Percentiles rank a stretch among this genome's conserved stretches.
These are phyloP conservation scores for Penicillium expansum DNA, from an alignment of 2,329 filamentous ascomycete genomes.

Conservation along the genomic window DNA sequence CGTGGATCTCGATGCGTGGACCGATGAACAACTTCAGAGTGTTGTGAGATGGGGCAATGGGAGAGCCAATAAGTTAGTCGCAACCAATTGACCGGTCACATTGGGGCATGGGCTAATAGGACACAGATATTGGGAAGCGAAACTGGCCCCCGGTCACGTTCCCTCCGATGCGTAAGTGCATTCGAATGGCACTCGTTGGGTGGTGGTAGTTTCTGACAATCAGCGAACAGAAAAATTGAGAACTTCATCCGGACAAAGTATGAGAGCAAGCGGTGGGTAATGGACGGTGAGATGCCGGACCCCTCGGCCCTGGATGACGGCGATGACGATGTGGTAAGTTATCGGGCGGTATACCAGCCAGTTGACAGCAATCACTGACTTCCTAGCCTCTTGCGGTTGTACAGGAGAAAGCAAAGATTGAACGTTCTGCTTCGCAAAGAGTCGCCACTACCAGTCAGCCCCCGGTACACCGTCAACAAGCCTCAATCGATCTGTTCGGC, in stretches of 20 bases:
- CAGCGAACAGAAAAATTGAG: conserved; percentile 73
- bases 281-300: conserved; percentile 93
- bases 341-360: conserved; percentile 3
- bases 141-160: conserved; percentile 83
- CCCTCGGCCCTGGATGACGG: conserved; percentile 84
- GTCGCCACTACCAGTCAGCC: conserved; percentile 46
- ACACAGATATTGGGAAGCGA: conserved; percentile 81
- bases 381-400: conserved; percentile 62
- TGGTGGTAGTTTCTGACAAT: conserved; percentile 11
- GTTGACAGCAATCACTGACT: conserved; percentile 19
- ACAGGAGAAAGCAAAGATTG: conserved; percentile 68
- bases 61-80: conserved; percentile 80
- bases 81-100: conserved; percentile 6
- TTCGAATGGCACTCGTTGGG: not conserved
- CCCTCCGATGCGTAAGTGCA: conserved; percentile 73
- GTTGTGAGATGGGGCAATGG: conserved; percentile 94
- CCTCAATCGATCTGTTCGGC: conserved; percentile 75
- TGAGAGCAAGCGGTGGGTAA: conserved; percentile 98
- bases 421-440: conserved; percentile 57
- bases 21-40: conserved; percentile 93
- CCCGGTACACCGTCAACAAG: conserved; percentile 45
- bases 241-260: conserved; percentile 99
- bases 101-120: conserved; percentile 9
- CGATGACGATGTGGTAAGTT: conserved; percentile 75
- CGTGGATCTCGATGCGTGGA: conserved; percentile 97